Evolutionary conservation across 345 rosid species (phyloP).

Genomic region (Brassica juncea): DNA sequence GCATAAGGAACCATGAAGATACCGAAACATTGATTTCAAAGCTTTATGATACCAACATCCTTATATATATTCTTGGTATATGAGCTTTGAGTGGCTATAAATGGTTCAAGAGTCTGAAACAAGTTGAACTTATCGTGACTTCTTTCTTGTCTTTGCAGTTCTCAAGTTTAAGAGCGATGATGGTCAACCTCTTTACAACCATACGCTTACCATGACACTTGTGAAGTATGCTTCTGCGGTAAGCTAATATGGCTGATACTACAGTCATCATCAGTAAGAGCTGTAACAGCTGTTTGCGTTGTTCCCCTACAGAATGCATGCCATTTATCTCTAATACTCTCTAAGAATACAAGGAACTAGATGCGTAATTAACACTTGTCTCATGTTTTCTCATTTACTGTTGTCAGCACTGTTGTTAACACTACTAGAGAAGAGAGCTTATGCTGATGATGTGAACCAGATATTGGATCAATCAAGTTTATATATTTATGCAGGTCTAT

Average conservation of each 20-base stretch:
- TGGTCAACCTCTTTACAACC: slow-evolving; percentile 59
- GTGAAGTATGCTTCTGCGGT: slow-evolving; percentile 98
- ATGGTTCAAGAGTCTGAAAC: not conserved
- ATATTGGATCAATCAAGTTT: slow-evolving; percentile 24
- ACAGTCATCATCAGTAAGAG: not conserved
- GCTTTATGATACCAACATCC: not conserved
- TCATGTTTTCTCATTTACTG: not conserved
- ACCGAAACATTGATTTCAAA: not conserved
- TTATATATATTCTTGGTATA: not conserved
- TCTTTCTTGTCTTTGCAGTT: slow-evolving; percentile 43
- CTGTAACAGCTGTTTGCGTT: not conserved
- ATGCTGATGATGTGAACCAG: not conserved
- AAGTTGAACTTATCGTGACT: not conserved
- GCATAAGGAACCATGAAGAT: slow-evolving; percentile 10
- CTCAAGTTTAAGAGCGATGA: slow-evolving; percentile 48
- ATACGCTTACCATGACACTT: slow-evolving; percentile 71
- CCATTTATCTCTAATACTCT: not conserved
- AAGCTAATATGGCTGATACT: slow-evolving; percentile 35
- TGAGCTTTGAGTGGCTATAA: slow-evolving; percentile 7
- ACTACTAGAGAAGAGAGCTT: not conserved
- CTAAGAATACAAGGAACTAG: not conserved
- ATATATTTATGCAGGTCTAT: slow-evolving; percentile 62
- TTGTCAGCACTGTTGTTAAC: not conserved
- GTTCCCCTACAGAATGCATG: not conserved
- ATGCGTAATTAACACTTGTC: not conserved